phyloP scores from a whole-genome alignment of 257 asterid species.

The Solanum ossicruentum region DNA sequence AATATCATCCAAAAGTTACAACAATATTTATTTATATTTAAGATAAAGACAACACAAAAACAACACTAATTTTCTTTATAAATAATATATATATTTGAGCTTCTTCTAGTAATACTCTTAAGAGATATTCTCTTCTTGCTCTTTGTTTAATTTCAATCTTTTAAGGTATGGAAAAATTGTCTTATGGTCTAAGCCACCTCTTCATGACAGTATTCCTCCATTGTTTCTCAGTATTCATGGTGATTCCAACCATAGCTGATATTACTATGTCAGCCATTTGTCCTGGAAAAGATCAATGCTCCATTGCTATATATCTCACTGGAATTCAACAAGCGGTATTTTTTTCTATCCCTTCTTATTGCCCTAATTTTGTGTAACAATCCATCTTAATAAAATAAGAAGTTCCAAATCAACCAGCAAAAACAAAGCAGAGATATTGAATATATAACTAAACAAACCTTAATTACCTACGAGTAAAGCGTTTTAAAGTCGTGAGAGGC shows the following conservation, averaged over 20 bases:
- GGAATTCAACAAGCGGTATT: constrained; percentile 80
- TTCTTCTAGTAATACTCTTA: not conserved
- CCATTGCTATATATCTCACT: constrained; percentile 74
- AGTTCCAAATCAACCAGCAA: too few species aligned
- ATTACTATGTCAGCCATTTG: constrained; percentile 75
- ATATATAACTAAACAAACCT: too few species aligned
- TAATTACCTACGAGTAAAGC: too few species aligned
- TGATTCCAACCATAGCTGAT: constrained; percentile 83
- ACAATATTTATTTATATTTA: not conserved
- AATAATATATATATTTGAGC: not conserved
- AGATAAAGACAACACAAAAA: not conserved
- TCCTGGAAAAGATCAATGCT: constrained; percentile 71
- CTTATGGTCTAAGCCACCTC: constrained; percentile 62
- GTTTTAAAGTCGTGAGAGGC: too few species aligned
- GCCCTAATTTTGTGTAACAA: not conserved
- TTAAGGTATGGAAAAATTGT: constrained; percentile 12
- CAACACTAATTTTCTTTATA: not conserved
- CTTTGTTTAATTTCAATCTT: not conserved
- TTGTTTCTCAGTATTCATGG: constrained; percentile 74
- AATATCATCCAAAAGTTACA: not conserved
- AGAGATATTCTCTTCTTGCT: not conserved
- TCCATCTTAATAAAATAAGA: too few species aligned
- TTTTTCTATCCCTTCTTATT: not conserved
- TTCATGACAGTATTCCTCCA: constrained; percentile 78
- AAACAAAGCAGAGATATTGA: too few species aligned